Conservation (phyloP, 768 basidiomycete genomes). For the Neoboletus brunneissimus region DNA sequence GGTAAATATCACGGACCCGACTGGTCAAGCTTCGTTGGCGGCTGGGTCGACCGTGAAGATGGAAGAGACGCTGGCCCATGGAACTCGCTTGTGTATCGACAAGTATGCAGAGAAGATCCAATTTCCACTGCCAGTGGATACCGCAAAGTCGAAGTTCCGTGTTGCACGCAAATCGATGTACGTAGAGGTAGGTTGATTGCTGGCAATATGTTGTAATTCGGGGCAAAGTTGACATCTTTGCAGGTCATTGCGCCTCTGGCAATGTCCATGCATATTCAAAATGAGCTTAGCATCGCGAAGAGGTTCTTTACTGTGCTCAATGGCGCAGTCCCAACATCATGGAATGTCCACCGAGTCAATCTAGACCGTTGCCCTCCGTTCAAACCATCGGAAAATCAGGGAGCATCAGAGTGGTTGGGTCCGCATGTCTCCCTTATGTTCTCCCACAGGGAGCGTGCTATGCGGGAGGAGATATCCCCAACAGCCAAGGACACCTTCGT, state of each 20-base stretch:
- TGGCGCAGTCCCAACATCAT: conserved; percentile 14
- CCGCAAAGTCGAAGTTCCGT: conserved; percentile 37
- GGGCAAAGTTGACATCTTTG: neutral
- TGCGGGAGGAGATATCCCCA: neutral
- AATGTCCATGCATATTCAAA: conserved; percentile 13
- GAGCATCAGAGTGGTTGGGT: conserved; percentile 30
- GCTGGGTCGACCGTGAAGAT: conserved; percentile 21
- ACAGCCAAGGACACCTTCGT: conserved; percentile 24
- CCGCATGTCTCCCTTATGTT: conserved; percentile 32
- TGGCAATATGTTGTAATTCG: neutral
- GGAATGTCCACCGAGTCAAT: conserved; percentile 42
- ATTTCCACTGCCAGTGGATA: conserved; percentile 47
- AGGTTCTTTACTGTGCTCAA: conserved; percentile 30
- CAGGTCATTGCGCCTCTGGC: conserved; percentile 23
- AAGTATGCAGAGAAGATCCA: conserved; percentile 26
- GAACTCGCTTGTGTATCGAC: conserved; percentile 14
- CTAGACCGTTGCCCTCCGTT: conserved; percentile 34
- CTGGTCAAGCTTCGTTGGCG: conserved; percentile 14
- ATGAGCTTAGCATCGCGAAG: conserved; percentile 18
- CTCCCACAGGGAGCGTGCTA: conserved; percentile 25
- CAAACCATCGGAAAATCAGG: conserved; percentile 12
- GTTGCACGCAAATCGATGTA: conserved; percentile 56
- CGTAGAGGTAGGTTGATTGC: conserved; percentile 27
- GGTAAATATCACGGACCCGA: conserved; percentile 24
- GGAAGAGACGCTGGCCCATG: conserved; percentile 1